A percentile compares a stretch with the other conserved stretches of the same genome.
Evolutionary conservation across 352 stramenopile species (phyloP).

Genomic region (Pythium periplocum): DNA sequence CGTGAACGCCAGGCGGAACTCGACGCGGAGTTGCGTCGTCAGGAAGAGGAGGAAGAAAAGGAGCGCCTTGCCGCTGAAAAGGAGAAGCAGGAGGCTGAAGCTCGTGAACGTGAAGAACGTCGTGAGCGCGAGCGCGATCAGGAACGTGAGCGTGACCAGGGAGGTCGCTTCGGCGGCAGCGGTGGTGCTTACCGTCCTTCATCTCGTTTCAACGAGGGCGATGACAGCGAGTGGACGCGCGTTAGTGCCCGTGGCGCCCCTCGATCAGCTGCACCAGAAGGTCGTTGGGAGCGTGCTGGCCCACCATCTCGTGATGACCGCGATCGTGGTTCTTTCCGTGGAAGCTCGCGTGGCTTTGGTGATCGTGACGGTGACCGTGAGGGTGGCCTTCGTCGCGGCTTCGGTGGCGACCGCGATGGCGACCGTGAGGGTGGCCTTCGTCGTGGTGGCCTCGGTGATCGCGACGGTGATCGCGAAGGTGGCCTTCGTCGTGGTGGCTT

Average conservation of each 20-base stretch:
- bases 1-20: slow-evolving; percentile 54
- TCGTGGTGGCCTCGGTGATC: slow-evolving; percentile 30
- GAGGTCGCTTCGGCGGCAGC: slow-evolving; percentile 1
- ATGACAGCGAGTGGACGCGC: slow-evolving; percentile 66
- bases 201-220: slow-evolving; percentile 24
- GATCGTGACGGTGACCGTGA: slow-evolving; percentile 7
- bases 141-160: slow-evolving; percentile 13
- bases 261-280: slow-evolving; percentile 37
- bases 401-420: slow-evolving; percentile 16
- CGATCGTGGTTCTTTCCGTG: slow-evolving; percentile 15
- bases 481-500: slow-evolving; percentile 12
- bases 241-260: slow-evolving; percentile 30
- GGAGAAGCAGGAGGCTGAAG: slow-evolving; percentile 31
- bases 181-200: slow-evolving; percentile 22
- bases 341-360: background rate
- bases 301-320: slow-evolving; percentile 32
- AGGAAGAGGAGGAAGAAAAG: slow-evolving; percentile 58
- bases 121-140: slow-evolving; percentile 12
- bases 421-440: slow-evolving; percentile 17
- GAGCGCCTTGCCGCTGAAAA: slow-evolving; percentile 28
- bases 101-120: slow-evolving; percentile 5
- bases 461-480: slow-evolving; percentile 15
- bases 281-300: slow-evolving; percentile 51
- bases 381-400: slow-evolving; percentile 3
- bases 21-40: slow-evolving; percentile 55